Evolutionary conservation across 495 filamentous ascomycete species (phyloP), one percentile per base, ranked within the genome.

Genomic region (Penicillium antarcticum): DNA sequence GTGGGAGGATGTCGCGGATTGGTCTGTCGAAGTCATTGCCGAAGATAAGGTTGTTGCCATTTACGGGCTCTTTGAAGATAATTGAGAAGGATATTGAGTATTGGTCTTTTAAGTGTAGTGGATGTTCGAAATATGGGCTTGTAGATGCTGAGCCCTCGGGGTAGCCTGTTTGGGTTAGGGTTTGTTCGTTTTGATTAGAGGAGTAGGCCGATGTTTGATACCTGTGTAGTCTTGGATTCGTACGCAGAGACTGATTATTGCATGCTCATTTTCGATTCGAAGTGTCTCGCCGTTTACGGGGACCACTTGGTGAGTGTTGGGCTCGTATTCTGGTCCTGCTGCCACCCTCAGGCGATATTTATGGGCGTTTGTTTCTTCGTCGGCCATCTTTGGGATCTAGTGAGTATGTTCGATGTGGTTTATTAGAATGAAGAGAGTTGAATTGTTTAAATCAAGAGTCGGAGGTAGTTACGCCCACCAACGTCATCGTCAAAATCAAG

Each of bases 21-120:
- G 92, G 88, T 21, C 85, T 80, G 57, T 94, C 89, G 53, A 97
- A 96, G 69, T 96, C 88, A 65, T 97, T 97, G 14, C 92, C 92
- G 51, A 91, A 96, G 31, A 96, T 78, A 1, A 97, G 78, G 46
- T 90, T 86, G 18, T 82, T 69, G 36, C 83, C 90, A 6, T 78
- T 75, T 23, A 96, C 84, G 42, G 72, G 72, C 34, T 71, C 63
- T 56, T 87, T 86, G 40, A 85, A 89, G 5, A 78, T 77, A 63
- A 97, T 87, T 14, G 79, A 73, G 65, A 95, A 87, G 26, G 79
- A 78, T 57, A 97, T 87, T 60, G 80, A 85, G 72, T 97, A 97
- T 55, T 86, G 84, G 67, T 97, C 91, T 19, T 77, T 68, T 37
- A 72, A 76, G 66, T 95, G 91, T 16, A 74, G 68, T 9, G 84